These are phyloP conservation scores for Microcyclosporella mali DNA, from an alignment of 2,329 filamentous ascomycete species.

Conservation along the genomic window DNA sequence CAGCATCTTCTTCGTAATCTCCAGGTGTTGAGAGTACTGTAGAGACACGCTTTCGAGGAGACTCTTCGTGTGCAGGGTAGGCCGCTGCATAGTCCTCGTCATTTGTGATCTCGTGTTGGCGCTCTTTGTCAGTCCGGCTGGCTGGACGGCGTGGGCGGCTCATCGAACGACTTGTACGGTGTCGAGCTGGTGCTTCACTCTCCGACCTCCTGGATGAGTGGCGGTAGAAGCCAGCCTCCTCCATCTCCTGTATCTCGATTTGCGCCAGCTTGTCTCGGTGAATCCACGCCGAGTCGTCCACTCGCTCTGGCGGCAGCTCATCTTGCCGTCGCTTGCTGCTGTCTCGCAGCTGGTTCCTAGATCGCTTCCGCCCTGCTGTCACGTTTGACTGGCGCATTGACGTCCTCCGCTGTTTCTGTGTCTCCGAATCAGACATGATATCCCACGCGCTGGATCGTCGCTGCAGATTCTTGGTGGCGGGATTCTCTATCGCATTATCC, in stretches of 20 bases:
- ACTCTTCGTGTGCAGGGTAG: slow-evolving; percentile 16
- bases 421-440: slow-evolving; percentile 24
- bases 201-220: slow-evolving; percentile 50
- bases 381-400: slow-evolving; percentile 19
- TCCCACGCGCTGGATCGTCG: slow-evolving; percentile 17
- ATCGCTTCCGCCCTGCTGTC: slow-evolving; percentile 23
- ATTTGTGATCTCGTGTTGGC: slow-evolving; percentile 14
- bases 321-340: slow-evolving; percentile 8
- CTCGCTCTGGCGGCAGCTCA: slow-evolving; percentile 3
- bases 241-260: slow-evolving; percentile 74
- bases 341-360: slow-evolving; percentile 22
- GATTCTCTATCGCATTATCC: not conserved
- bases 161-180: slow-evolving; percentile 30
- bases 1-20: slow-evolving; percentile 26
- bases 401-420: slow-evolving; percentile 18
- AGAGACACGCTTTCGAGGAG: slow-evolving; percentile 21
- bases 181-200: slow-evolving; percentile 28
- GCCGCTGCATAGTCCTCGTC: slow-evolving; percentile 21
- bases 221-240: slow-evolving; percentile 64
- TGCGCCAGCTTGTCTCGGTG: slow-evolving; percentile 76
- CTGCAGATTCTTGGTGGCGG: slow-evolving; percentile 7
- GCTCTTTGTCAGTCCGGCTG: slow-evolving; percentile 21
- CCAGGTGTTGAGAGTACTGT: slow-evolving; percentile 34
- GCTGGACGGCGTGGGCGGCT: slow-evolving; percentile 5
- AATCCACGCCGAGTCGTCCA: slow-evolving; percentile 70